A percentile compares a stretch with the other conserved stretches of the same genome.
These are phyloP conservation scores for Fusarium euwallaceae DNA, from an alignment of 2,329 filamentous ascomycete species.

Conservation along the genomic window DNA sequence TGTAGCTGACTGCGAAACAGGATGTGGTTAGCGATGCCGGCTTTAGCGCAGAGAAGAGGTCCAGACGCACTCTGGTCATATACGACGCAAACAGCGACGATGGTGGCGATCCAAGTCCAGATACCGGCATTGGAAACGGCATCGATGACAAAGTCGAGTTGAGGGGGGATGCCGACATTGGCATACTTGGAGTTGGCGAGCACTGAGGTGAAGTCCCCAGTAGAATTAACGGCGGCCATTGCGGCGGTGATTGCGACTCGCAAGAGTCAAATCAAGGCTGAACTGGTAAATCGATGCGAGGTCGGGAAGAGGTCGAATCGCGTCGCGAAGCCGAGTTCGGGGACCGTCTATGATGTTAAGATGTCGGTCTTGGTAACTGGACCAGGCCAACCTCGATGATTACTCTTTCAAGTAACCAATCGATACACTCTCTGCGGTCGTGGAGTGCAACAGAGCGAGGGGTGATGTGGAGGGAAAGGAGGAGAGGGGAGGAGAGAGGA, in stretches of 20 bases:
- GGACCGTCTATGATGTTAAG: background rate
- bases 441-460: background rate
- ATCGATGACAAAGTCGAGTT: constrained; percentile 68
- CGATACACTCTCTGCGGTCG: constrained; percentile 27
- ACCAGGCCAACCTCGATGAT: constrained; percentile 8
- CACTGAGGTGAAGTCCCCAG: constrained; percentile 78
- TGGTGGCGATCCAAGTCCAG: constrained; percentile 75
- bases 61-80: constrained; percentile 88
- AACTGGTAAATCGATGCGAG: constrained; percentile 1
- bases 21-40: constrained; percentile 36
- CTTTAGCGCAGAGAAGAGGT: background rate
- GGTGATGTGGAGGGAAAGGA: constrained; percentile 3
- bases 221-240: constrained; percentile 71
- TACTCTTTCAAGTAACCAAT: constrained; percentile 31
- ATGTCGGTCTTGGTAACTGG: constrained; percentile 1
- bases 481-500: constrained; percentile 5
- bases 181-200: constrained; percentile 71
- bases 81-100: constrained; percentile 78
- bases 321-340: constrained; percentile 27
- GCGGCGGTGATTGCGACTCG: constrained; percentile 26
- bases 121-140: constrained; percentile 68
- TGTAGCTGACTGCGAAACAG: constrained; percentile 74
- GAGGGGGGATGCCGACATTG: constrained; percentile 64
- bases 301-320: constrained; percentile 7
- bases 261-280: constrained; percentile 8